These are phyloP conservation scores for Rhodotorula sp. DNA, from an alignment of 1,284 basidiomycete genomes.

Conservation along the genomic window DNA sequence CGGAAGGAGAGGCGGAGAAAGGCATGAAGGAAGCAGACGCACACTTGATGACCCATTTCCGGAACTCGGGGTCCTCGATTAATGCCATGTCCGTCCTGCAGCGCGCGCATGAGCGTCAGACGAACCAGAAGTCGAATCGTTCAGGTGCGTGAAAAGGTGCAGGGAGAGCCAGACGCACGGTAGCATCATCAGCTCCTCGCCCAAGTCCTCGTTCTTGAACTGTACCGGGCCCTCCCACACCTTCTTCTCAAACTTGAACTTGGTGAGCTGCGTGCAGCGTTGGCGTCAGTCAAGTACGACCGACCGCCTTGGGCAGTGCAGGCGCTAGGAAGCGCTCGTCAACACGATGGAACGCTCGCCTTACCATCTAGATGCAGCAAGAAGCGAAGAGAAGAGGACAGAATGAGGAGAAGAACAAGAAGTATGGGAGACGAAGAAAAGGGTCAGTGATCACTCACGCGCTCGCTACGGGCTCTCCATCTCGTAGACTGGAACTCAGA, in stretches of 20 bases:
- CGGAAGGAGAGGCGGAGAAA: conserved; percentile 22
- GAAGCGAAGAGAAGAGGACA: no score
- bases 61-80: conserved; percentile 48
- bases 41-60: conserved; percentile 55
- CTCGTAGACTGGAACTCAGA: no score
- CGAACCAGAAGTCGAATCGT: no score
- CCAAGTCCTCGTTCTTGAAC: conserved; percentile 50
- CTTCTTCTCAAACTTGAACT: conserved; percentile 49
- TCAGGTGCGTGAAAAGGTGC: neutral
- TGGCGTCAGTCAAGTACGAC: conserved; percentile 24
- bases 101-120: no score
- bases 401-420: no score
- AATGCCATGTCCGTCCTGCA: conserved; percentile 55
- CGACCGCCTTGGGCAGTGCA: no score
- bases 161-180: conserved; percentile 53
- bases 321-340: no score
- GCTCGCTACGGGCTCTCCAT: no score
- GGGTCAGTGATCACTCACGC: no score
- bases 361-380: no score
- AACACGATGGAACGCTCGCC: no score
- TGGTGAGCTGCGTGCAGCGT: conserved; percentile 1
- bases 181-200: conserved; percentile 60
- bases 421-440: no score
- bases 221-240: conserved; percentile 60
- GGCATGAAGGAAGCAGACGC: conserved; percentile 43